A percentile compares a stretch with the other conserved stretches of the same genome.
Conservation (phyloP, 1,139 yeast genomes). For the Magnusiomyces fungicola region DNA sequence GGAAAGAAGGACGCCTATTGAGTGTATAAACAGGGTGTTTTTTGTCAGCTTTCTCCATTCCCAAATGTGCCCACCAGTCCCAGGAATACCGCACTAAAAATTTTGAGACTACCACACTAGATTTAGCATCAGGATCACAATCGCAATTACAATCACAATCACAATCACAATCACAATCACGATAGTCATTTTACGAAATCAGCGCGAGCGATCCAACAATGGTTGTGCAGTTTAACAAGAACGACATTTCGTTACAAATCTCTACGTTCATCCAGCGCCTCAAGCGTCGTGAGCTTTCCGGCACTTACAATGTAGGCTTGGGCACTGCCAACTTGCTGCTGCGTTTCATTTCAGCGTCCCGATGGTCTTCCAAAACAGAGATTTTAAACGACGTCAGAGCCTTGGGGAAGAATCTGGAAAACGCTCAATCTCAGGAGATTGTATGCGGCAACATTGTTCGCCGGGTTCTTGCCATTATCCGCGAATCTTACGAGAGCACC, state of each 20-base stretch:
- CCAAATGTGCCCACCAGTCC: too few species aligned
- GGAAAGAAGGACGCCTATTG: too few species aligned
- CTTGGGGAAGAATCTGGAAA: slow-evolving; percentile 34
- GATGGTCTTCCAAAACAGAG: slow-evolving; percentile 76
- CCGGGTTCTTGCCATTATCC: slow-evolving; percentile 75
- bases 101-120: too few species aligned
- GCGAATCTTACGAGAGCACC: slow-evolving; percentile 75
- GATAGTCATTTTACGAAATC: too few species aligned
- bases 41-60: too few species aligned
- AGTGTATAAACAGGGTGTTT: too few species aligned
- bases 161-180: too few species aligned
- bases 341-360: slow-evolving; percentile 81
- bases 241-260: slow-evolving; percentile 19
- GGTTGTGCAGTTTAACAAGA: slow-evolving; percentile 2
- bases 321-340: slow-evolving; percentile 81
- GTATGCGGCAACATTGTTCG: slow-evolving; percentile 88
- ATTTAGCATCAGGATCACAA: too few species aligned
- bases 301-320: slow-evolving; percentile 72
- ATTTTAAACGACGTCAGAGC: slow-evolving; percentile 60
- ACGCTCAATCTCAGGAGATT: slow-evolving; percentile 52
- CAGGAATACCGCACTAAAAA: too few species aligned
- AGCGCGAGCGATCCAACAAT: background rate
- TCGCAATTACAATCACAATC: too few species aligned
- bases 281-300: slow-evolving; percentile 66
- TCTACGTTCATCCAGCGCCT: slow-evolving; percentile 31